Conservation (phyloP, 768 basidiomycete species). For the Dacryopinax primogenitus region DNA sequence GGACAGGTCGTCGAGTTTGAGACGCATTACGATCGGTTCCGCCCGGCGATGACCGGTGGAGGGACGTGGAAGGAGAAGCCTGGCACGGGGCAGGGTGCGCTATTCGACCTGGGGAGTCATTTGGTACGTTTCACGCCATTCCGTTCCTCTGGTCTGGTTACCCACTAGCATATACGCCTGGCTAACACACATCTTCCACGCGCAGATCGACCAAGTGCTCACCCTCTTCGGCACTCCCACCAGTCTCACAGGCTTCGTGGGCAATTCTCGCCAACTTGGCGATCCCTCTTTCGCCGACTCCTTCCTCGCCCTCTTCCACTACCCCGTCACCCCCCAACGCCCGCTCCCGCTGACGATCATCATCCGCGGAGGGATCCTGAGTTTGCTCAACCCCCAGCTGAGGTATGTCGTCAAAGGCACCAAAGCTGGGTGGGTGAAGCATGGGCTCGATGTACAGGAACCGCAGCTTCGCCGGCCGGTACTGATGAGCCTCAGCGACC, state of each 20-base stretch:
- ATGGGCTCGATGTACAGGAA: constrained; percentile 68
- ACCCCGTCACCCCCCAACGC: constrained; percentile 19
- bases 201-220: constrained; percentile 55
- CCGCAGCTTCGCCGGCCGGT: constrained; percentile 42
- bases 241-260: constrained; percentile 52
- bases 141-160: neutral
- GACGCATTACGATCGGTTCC: constrained; percentile 68
- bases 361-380: constrained; percentile 55
- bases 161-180: neutral
- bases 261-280: constrained; percentile 48
- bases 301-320: constrained; percentile 24
- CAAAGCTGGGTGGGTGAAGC: constrained; percentile 59
- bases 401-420: constrained; percentile 63
- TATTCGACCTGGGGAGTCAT: constrained; percentile 70
- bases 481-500: constrained; percentile 31
- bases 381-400: constrained; percentile 50
- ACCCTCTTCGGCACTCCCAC: constrained; percentile 62
- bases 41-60: constrained; percentile 42
- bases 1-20: constrained; percentile 60
- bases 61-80: constrained; percentile 64
- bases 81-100: constrained; percentile 47
- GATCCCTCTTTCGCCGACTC: constrained; percentile 24
- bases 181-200: neutral
- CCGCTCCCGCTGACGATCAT: constrained; percentile 46
- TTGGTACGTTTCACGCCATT: constrained; percentile 27